These are phyloP conservation scores for Chrysochromulina tobinii DNA, from an alignment of 78 protist species.

Conservation along the genomic window DNA sequence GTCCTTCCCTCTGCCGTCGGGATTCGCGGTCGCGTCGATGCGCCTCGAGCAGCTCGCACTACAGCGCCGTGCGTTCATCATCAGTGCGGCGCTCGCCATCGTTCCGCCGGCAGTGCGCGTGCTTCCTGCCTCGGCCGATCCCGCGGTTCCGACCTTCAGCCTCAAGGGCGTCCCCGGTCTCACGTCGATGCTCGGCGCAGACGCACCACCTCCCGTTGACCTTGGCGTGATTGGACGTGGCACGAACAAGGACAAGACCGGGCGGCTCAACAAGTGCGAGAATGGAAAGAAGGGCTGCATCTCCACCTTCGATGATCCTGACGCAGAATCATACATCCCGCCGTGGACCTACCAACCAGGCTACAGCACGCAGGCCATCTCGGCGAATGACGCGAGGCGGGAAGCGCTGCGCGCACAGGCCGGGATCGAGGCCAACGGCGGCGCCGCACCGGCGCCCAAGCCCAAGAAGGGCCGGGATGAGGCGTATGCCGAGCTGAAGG, in stretches of 20 bases:
- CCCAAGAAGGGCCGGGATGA: background rate
- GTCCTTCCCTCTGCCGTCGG: no score
- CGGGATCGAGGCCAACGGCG: no score
- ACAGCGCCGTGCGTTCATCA: no score
- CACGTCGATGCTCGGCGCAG: background rate
- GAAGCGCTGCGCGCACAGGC: background rate
- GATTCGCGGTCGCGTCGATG: no score
- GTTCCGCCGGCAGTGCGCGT: no score
- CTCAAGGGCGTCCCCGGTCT: slow-evolving; percentile 21
- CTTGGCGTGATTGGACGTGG: background rate
- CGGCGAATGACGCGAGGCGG: background rate
- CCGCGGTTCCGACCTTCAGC: no score
- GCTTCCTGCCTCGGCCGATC: no score
- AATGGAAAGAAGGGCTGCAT: background rate
- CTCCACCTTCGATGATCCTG: background rate
- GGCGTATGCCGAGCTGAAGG: background rate
- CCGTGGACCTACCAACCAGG: background rate
- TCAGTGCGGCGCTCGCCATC: no score
- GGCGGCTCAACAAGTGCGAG: background rate
- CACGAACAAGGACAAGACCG: background rate
- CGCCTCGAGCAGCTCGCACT: no score
- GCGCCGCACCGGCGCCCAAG: background rate
- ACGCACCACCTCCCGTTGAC: background rate
- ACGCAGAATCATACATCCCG: background rate
- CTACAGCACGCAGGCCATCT: background rate